phyloP scores from a whole-genome alignment of 2,329 filamentous ascomycete genomes.

The Beauveria asiatica region DNA sequence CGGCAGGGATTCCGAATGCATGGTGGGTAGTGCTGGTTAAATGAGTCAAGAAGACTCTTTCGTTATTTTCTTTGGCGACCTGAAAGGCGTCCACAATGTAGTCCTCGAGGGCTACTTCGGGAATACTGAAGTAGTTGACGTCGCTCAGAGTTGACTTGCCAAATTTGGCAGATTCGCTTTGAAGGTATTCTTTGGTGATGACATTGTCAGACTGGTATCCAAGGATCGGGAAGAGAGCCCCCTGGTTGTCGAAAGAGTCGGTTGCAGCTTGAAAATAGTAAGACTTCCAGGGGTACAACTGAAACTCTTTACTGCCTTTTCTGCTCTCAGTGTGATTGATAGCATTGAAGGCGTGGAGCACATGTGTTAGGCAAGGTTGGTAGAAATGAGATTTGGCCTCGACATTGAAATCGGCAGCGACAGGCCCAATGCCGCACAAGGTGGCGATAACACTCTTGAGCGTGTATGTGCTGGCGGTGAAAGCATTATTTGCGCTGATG shows the following conservation, averaged over 20 bases:
- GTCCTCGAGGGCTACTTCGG: conserved; percentile 23
- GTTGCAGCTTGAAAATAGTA: conserved; percentile 26
- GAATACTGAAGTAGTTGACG: conserved; percentile 27
- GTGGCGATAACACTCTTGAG: conserved; percentile 35
- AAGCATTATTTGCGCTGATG: conserved; percentile 31
- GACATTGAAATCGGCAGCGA: conserved; percentile 34
- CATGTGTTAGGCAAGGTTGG: conserved; percentile 35
- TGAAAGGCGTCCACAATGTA: conserved; percentile 26
- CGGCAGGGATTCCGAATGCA: conserved; percentile 22
- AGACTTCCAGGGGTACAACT: conserved; percentile 23
- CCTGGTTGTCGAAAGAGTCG: conserved; percentile 26
- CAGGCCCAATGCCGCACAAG: conserved; percentile 31
- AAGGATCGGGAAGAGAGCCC: conserved; percentile 21
- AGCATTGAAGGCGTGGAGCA: conserved; percentile 26
- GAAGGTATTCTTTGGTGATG: conserved; percentile 23
- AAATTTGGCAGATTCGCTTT: conserved; percentile 20
- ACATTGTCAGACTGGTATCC: conserved; percentile 22
- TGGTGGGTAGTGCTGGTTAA: conserved; percentile 29
- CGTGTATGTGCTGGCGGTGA: conserved; percentile 34
- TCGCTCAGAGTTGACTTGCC: conserved; percentile 22
- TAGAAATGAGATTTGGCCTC: conserved; percentile 34
- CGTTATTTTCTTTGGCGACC: conserved; percentile 20
- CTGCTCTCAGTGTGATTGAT: conserved; percentile 10
- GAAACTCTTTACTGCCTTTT: conserved; percentile 14
- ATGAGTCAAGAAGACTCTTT: conserved; percentile 27